phyloP scores from a whole-genome alignment of 75 land plant genomes.

The Azolla pinnata region DNA sequence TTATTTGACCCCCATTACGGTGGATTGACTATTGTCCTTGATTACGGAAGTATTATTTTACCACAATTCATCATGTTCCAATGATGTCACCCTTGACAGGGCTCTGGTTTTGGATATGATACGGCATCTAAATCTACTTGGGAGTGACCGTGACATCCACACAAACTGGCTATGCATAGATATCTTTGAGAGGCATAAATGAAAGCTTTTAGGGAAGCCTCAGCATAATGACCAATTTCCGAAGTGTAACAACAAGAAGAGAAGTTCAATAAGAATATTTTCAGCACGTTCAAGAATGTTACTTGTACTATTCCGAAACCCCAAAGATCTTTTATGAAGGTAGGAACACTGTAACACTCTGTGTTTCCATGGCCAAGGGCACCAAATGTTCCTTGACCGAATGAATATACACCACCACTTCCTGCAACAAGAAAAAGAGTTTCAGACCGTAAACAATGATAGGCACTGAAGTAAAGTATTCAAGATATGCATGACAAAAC shows the following conservation, averaged over 20 bases:
- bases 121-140: too few species aligned
- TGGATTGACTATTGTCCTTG: too few species aligned
- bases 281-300: not conserved
- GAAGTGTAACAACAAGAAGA: not conserved
- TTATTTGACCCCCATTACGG: too few species aligned
- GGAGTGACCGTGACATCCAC: too few species aligned
- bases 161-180: too few species aligned
- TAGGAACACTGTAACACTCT: conserved; percentile 19
- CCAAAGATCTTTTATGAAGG: conserved; percentile 26
- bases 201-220: too few species aligned
- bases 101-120: too few species aligned
- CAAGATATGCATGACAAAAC: conserved; percentile 5
- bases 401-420: conserved; percentile 40
- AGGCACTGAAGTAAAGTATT: not conserved
- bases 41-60: too few species aligned
- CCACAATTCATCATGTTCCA: too few species aligned
- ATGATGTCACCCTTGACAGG: too few species aligned
- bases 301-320: conserved; percentile 43
- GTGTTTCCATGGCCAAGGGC: conserved; percentile 34
- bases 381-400: conserved; percentile 41
- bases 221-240: not conserved
- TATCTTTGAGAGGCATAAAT: too few species aligned
- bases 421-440: too few species aligned
- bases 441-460: conserved; percentile 3
- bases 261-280: not conserved